Evolutionary conservation across 2,329 filamentous ascomycete species (phyloP).

Genomic region (Arthrobotrys iridis): DNA sequence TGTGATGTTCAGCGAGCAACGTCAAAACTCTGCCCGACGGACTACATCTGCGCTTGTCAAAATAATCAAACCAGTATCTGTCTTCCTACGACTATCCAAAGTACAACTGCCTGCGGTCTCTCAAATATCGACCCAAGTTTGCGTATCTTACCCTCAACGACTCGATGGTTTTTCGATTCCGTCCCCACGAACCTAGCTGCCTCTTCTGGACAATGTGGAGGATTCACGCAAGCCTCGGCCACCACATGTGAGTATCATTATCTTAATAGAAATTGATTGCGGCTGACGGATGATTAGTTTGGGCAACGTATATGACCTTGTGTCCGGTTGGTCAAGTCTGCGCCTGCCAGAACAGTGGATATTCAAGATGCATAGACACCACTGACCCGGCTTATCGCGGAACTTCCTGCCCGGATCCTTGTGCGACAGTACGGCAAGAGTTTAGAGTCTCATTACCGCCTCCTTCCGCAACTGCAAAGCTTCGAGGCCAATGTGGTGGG

Average conservation of each 20-base stretch:
- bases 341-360: neutral
- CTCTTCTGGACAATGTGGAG: slow-evolving; percentile 22
- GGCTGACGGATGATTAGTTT: neutral
- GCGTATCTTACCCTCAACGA: neutral
- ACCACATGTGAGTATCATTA: neutral
- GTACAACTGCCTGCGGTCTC: neutral
- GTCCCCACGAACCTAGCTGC: neutral
- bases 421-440: neutral
- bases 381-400: neutral
- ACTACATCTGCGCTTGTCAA: slow-evolving; percentile 18
- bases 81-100: neutral
- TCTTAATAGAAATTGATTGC: neutral
- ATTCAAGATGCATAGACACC: slow-evolving; percentile 9
- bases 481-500: slow-evolving; percentile 28
- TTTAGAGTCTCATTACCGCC: slow-evolving; percentile 3
- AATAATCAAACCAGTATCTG: slow-evolving; percentile 4
- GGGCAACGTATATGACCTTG: neutral
- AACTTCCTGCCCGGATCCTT: slow-evolving; percentile 12
- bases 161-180: neutral
- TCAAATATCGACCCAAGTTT: neutral
- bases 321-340: slow-evolving; percentile 20
- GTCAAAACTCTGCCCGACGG: slow-evolving; percentile 7
- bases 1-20: neutral
- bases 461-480: slow-evolving; percentile 8
- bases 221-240: neutral